Percentiles rank a stretch among this genome's conserved stretches.
Evolutionary conservation across 2,329 filamentous ascomycete genomes (phyloP).

Genomic region (Colletotrichum chrysophilum): DNA sequence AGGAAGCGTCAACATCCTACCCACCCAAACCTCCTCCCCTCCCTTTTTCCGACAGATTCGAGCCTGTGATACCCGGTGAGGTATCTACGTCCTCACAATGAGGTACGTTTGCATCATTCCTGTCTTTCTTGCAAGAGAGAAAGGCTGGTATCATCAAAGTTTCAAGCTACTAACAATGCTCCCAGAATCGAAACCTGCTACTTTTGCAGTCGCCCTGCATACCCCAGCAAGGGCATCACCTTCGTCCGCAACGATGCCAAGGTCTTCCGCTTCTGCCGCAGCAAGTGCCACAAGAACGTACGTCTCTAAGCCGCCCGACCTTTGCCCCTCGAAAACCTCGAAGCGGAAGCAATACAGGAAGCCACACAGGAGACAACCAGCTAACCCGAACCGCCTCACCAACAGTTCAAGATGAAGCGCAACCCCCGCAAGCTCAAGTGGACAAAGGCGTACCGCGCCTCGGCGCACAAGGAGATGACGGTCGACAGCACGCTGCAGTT

Average conservation of each 20-base stretch:
- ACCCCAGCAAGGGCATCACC: conserved; percentile 57
- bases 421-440: conserved; percentile 96
- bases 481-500: conserved; percentile 95
- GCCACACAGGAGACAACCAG: no score
- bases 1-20: conserved; percentile 6
- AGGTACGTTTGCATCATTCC: not conserved
- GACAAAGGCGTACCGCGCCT: conserved; percentile 92
- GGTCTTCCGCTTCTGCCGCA: conserved; percentile 64
- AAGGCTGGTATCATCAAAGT: not conserved
- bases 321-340: no score
- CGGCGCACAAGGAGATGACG: conserved; percentile 73
- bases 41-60: not conserved
- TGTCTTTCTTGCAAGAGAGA: not conserved
- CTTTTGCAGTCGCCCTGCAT: conserved; percentile 54
- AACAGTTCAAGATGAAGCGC: conserved; percentile 90
- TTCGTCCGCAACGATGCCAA: conserved; percentile 48
- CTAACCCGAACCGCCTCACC: not conserved
- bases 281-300: conserved; percentile 66
- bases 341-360: no score
- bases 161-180: not conserved
- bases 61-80: conserved; percentile 16
- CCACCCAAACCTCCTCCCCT: not conserved
- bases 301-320: conserved; percentile 21
- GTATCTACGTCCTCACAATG: conserved; percentile 20
- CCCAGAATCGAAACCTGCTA: conserved; percentile 50